Evolutionary conservation across 805 yeast genomes (phyloP).

Genomic region (Candida chauliodis): DNA sequence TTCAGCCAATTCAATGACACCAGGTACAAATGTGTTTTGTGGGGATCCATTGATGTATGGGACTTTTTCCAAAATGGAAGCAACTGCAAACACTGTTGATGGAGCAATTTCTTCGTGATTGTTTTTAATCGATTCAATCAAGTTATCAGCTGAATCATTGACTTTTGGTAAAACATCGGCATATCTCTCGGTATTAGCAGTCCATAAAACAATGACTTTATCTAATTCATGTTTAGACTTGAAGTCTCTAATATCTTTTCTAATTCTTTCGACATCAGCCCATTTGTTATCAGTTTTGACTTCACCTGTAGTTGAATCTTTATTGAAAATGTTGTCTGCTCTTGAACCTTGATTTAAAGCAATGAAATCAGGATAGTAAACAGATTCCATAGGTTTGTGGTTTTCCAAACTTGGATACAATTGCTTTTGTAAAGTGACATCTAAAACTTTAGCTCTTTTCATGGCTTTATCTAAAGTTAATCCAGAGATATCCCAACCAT

Average conservation of each 20-base stretch:
- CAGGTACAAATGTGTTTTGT: conserved; percentile 96
- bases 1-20: conserved; percentile 87
- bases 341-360: conserved; percentile 92
- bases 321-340: conserved; percentile 81
- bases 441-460: conserved; percentile 83
- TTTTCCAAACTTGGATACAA: conserved; percentile 60
- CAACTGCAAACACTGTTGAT: conserved; percentile 91
- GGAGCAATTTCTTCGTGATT: conserved; percentile 87
- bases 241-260: conserved; percentile 78
- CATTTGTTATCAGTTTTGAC: conserved; percentile 65
- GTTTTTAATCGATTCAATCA: conserved; percentile 65
- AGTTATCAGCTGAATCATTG: conserved; percentile 83
- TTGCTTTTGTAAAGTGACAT: conserved; percentile 76
- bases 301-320: conserved; percentile 44
- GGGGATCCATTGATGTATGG: conserved; percentile 97
- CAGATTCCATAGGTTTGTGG: conserved; percentile 71
- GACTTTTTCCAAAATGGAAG: conserved; percentile 80
- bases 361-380: conserved; percentile 94
- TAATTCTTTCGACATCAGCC: conserved; percentile 83
- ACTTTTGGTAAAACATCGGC: conserved; percentile 74
- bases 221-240: conserved; percentile 71
- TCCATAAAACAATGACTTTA: conserved; percentile 89
- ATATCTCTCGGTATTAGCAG: conserved; percentile 95
- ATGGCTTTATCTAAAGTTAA: conserved; percentile 71
- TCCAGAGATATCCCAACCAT: conserved; percentile 93